Conservation (phyloP, 1,284 basidiomycete genomes). For the Ganoderma lingzhi region DNA sequence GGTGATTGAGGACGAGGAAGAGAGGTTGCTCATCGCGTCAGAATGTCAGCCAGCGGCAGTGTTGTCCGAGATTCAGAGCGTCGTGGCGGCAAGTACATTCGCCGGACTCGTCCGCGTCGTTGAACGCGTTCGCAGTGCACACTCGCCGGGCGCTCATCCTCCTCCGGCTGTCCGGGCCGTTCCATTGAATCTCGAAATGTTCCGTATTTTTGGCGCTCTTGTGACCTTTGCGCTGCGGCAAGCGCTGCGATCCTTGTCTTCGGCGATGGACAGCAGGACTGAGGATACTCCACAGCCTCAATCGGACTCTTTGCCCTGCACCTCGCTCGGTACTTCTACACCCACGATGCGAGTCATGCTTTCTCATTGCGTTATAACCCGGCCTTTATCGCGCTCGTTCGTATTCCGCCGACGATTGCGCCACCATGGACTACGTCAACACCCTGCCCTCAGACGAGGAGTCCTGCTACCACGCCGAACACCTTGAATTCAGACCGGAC, state of each 20-base stretch:
- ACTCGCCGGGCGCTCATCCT: not conserved
- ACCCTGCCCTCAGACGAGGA: conserved; percentile 46
- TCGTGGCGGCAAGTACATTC: not conserved
- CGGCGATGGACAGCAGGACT: not conserved
- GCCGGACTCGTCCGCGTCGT: not conserved
- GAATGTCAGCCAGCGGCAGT: not conserved
- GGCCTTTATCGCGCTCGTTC: not conserved
- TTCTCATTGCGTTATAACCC: conserved; percentile 10
- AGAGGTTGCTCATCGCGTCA: conserved; percentile 36
- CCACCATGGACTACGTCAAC: conserved; percentile 40
- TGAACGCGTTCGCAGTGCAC: not conserved
- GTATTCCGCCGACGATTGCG: not conserved
- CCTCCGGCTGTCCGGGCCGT: not conserved
- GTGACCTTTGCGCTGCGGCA: not conserved
- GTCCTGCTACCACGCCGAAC: conserved; percentile 62
- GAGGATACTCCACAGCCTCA: not conserved
- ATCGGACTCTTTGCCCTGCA: not conserved
- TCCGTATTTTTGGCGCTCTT: conserved; percentile 12
- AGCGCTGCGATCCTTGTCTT: conserved; percentile 7
- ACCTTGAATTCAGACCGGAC: conserved; percentile 56
- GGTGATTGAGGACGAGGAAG: conserved; percentile 39
- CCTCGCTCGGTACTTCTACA: not conserved
- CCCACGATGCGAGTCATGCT: not conserved
- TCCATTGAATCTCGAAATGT: conserved; percentile 12
- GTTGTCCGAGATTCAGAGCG: not conserved